Percentiles rank a stretch among this genome's conserved stretches.
These are phyloP conservation scores for Umbellularia californica DNA, from an alignment of 164 flowering plant genomes.

Conservation along the genomic window DNA sequence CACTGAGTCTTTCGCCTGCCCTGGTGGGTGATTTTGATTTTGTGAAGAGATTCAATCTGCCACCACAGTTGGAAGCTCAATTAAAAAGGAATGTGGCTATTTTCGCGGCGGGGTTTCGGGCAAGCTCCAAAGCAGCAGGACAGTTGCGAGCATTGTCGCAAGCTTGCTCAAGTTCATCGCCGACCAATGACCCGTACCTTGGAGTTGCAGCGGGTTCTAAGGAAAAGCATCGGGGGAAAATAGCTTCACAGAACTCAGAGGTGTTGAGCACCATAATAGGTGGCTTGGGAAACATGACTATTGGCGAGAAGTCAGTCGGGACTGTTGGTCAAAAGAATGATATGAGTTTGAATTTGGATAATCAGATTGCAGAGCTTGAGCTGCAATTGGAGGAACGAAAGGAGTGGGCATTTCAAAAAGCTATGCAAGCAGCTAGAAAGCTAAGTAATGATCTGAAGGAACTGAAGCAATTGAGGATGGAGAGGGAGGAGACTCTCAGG, in stretches of 20 bases:
- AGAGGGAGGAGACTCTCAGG: slow-evolving; percentile 79
- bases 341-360: slow-evolving; percentile 46
- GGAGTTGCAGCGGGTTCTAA: background rate
- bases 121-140: slow-evolving; percentile 39
- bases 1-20: slow-evolving; percentile 34
- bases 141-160: slow-evolving; percentile 40
- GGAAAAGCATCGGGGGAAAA: slow-evolving; percentile 19
- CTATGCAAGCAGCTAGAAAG: slow-evolving; percentile 97
- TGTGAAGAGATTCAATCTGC: slow-evolving; percentile 77
- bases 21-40: slow-evolving; percentile 57
- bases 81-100: slow-evolving; percentile 74
- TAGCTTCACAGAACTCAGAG: slow-evolving; percentile 38
- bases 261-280: slow-evolving; percentile 54
- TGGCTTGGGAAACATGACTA: slow-evolving; percentile 73
- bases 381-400: slow-evolving; percentile 75
- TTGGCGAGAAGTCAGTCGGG: slow-evolving; percentile 61
- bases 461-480: slow-evolving; percentile 79
- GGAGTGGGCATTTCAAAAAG: slow-evolving; percentile 98
- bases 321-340: slow-evolving; percentile 66
- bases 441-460: slow-evolving; percentile 82
- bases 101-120: slow-evolving; percentile 79
- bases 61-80: slow-evolving; percentile 71
- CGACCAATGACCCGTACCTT: slow-evolving; percentile 23
- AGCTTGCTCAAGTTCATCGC: slow-evolving; percentile 28
- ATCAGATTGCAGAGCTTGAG: slow-evolving; percentile 79